Percentiles rank a stretch among this genome's conserved stretches.
Conservation (phyloP, 106 monocot genomes). For the Dendrobium huoshanense region DNA sequence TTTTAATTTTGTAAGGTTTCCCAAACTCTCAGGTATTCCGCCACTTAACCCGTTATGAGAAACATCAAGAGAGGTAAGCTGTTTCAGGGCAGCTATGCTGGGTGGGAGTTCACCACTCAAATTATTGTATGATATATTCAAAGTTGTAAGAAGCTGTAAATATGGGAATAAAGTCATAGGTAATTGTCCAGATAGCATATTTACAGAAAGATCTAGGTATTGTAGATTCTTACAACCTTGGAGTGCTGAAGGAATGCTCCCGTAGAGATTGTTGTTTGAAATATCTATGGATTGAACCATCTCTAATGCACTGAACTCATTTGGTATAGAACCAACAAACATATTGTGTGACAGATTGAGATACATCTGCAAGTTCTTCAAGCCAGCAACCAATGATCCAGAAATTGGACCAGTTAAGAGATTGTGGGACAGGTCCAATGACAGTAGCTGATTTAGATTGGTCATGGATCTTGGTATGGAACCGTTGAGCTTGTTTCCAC, state of each 20-base stretch:
- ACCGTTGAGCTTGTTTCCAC: slow-evolving; percentile 62
- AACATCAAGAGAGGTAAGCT: slow-evolving; percentile 49
- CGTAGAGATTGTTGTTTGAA: slow-evolving; percentile 71
- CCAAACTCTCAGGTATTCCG: slow-evolving; percentile 40
- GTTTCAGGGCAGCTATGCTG: slow-evolving; percentile 23
- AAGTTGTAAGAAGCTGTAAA: slow-evolving; percentile 34
- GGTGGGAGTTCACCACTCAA: slow-evolving; percentile 48
- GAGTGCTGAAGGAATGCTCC: slow-evolving; percentile 44
- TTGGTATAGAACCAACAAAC: slow-evolving; percentile 46
- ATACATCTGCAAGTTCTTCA: slow-evolving; percentile 51
- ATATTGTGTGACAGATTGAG: slow-evolving; percentile 69
- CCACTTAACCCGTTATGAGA: slow-evolving; percentile 60
- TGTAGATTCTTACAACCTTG: slow-evolving; percentile 57
- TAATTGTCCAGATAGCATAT: slow-evolving; percentile 47
- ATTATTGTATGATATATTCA: slow-evolving; percentile 67
- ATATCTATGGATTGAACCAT: slow-evolving; percentile 82
- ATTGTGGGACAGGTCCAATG: slow-evolving; percentile 72
- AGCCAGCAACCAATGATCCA: slow-evolving; percentile 27
- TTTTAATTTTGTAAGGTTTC: slow-evolving; percentile 41
- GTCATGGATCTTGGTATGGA: slow-evolving; percentile 51
- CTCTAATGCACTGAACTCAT: slow-evolving; percentile 38
- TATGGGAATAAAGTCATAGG: slow-evolving; percentile 34
- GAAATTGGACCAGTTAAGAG: slow-evolving; percentile 53
- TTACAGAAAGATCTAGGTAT: slow-evolving; percentile 58
- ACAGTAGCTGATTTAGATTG: slow-evolving; percentile 35